phyloP scores from a whole-genome alignment of 352 stramenopile species.

The Phytophthora brassicae region DNA sequence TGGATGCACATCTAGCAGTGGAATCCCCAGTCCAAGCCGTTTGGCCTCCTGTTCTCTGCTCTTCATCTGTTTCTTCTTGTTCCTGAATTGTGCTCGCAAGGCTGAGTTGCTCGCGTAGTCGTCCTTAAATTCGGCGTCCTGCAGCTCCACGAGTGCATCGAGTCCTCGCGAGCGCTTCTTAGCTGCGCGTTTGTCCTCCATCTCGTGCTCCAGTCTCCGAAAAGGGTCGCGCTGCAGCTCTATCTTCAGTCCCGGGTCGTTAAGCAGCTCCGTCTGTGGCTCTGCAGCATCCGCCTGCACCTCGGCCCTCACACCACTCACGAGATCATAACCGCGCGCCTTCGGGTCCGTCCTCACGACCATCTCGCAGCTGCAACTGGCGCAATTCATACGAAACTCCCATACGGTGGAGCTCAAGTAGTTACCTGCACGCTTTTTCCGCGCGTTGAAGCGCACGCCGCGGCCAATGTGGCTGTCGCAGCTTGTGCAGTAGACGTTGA shows the following conservation, averaged over 20 bases:
- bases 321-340: slow-evolving; percentile 86
- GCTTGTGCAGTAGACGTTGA: slow-evolving; percentile 92
- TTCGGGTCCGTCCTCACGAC: slow-evolving; percentile 96
- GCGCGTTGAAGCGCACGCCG: slow-evolving; percentile 96
- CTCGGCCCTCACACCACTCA: slow-evolving; percentile 87
- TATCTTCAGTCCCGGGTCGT: slow-evolving; percentile 47
- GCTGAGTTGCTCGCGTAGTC: slow-evolving; percentile 69
- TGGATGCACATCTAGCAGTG: slow-evolving; percentile 53
- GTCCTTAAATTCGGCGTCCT: slow-evolving; percentile 69
- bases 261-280: slow-evolving; percentile 51
- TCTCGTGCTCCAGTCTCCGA: slow-evolving; percentile 76
- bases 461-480: slow-evolving; percentile 71
- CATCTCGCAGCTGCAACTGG: slow-evolving; percentile 86
- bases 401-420: slow-evolving; percentile 94
- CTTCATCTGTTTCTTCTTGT: slow-evolving; percentile 58
- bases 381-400: slow-evolving; percentile 95
- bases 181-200: slow-evolving; percentile 58
- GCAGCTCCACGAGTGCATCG: slow-evolving; percentile 52
- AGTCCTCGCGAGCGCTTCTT: slow-evolving; percentile 48
- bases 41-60: slow-evolving; percentile 40
- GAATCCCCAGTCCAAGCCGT: slow-evolving; percentile 55
- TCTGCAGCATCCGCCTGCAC: slow-evolving; percentile 32
- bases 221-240: slow-evolving; percentile 69
- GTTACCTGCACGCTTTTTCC: slow-evolving; percentile 90
- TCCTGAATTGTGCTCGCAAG: slow-evolving; percentile 54